Conservation (phyloP, 148 eudicot species). For the Amaranthus cruentus region DNA sequence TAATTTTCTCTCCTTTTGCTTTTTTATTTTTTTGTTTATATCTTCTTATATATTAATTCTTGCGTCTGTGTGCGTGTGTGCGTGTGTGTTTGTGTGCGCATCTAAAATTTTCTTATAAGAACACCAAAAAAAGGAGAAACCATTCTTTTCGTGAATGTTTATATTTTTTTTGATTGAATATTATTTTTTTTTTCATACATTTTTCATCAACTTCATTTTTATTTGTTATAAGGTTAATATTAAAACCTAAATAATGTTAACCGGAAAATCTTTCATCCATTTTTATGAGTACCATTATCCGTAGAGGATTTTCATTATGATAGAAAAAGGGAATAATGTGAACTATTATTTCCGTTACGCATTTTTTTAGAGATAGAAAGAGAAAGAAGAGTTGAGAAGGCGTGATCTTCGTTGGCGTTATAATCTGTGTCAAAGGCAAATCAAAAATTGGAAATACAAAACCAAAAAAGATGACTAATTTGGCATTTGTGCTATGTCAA, state of each 20-base stretch:
- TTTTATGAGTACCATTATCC: too few species aligned
- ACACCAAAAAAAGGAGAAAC: background rate
- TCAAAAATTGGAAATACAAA: too few species aligned
- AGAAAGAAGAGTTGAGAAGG: constrained; percentile 20
- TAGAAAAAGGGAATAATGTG: background rate
- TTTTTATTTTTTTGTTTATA: background rate
- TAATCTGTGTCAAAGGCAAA: constrained; percentile 14
- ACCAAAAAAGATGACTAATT: constrained; percentile 16
- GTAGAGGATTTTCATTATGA: too few species aligned
- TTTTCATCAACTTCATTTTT: too few species aligned
- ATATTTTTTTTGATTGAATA: too few species aligned
- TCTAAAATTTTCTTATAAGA: background rate
- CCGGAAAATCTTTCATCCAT: too few species aligned
- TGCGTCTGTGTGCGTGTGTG: background rate
- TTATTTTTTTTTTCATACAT: too few species aligned
- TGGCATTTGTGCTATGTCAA: constrained; percentile 35
- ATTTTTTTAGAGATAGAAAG: background rate
- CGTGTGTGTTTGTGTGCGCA: background rate
- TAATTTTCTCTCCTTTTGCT: too few species aligned
- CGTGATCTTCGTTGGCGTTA: constrained; percentile 35
- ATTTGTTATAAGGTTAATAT: too few species aligned
- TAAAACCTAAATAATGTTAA: too few species aligned
- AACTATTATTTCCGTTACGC: constrained; percentile 12
- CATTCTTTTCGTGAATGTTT: background rate
- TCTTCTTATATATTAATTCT: background rate